Conservation (phyloP, 495 filamentous ascomycete genomes). For the Platismatia glauca region DNA sequence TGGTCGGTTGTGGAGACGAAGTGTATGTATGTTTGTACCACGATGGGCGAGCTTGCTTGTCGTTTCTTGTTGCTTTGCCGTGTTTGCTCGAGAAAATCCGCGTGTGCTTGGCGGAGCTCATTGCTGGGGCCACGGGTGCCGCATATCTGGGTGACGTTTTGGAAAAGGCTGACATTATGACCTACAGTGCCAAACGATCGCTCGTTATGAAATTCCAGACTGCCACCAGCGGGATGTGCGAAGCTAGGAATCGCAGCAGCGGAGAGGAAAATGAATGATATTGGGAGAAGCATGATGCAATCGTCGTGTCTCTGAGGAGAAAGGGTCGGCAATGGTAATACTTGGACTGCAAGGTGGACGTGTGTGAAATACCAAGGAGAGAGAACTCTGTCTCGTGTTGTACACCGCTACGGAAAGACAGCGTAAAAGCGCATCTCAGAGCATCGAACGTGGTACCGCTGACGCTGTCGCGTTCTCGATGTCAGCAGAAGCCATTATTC, state of each 20-base stretch:
- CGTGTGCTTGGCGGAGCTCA: constrained; percentile 13
- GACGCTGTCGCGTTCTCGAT: not conserved
- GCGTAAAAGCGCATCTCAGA: no score
- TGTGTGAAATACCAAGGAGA: not conserved
- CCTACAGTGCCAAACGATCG: not conserved
- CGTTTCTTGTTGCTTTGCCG: not conserved
- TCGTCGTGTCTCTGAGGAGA: not conserved
- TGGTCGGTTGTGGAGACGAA: constrained; percentile 35
- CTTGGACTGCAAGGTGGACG: not conserved
- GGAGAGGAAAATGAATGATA: constrained; percentile 1
- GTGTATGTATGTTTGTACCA: constrained; percentile 43
- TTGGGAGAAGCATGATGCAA: constrained; percentile 7
- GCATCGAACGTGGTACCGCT: not conserved
- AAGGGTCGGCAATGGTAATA: not conserved
- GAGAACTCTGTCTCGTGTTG: not conserved
- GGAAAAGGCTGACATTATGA: constrained; percentile 2
- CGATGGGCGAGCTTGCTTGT: constrained; percentile 8
- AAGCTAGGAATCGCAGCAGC: not conserved
- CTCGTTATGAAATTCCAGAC: not conserved
- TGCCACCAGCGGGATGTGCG: not conserved
- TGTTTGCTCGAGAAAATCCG: not conserved
- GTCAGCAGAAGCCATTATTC: not conserved
- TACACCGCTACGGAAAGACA: not conserved
- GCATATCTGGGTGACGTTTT: constrained; percentile 13
- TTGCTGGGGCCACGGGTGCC: constrained; percentile 13